Evolutionary conservation across 2,329 filamentous ascomycete genomes (phyloP).

Genomic region (Drechslerella stenobrocha): DNA sequence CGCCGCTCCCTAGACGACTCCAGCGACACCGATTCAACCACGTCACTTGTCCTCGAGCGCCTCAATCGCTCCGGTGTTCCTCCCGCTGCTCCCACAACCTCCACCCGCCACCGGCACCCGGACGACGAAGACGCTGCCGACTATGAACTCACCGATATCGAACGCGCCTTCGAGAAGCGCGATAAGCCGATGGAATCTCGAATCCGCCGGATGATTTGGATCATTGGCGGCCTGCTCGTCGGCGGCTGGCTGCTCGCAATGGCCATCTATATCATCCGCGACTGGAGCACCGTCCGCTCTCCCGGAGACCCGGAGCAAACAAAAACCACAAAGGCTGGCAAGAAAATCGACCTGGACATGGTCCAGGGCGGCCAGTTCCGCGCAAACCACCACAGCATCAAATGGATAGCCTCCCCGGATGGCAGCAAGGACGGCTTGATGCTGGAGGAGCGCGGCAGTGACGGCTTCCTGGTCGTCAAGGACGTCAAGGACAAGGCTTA

Average conservation of each 20-base stretch:
- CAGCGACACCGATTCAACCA: slow-evolving; percentile 77
- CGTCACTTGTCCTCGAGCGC: slow-evolving; percentile 78
- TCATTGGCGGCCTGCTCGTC: slow-evolving; percentile 65
- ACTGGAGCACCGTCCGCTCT: slow-evolving; percentile 66
- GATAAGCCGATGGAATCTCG: slow-evolving; percentile 67
- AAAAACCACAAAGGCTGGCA: slow-evolving; percentile 59
- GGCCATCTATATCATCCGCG: slow-evolving; percentile 67
- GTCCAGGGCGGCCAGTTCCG: slow-evolving; percentile 69
- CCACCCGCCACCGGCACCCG: slow-evolving; percentile 53
- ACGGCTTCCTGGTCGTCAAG: slow-evolving; percentile 75
- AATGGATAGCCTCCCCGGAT: slow-evolving; percentile 74
- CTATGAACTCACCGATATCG: slow-evolving; percentile 61
- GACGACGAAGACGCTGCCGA: slow-evolving; percentile 58
- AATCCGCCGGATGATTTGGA: slow-evolving; percentile 66
- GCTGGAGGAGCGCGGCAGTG: slow-evolving; percentile 68
- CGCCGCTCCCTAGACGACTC: slow-evolving; percentile 63
- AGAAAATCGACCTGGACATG: slow-evolving; percentile 73
- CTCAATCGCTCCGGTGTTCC: slow-evolving; percentile 62
- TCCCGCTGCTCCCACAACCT: slow-evolving; percentile 57
- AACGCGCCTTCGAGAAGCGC: slow-evolving; percentile 55
- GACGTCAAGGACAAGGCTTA: slow-evolving; percentile 71
- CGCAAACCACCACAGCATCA: slow-evolving; percentile 67
- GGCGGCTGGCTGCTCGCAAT: slow-evolving; percentile 71
- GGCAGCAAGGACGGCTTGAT: slow-evolving; percentile 80
- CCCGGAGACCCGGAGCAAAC: slow-evolving; percentile 71